Evolutionary conservation across 2,329 filamentous ascomycete species (phyloP).

Genomic region (Dothideomycetes sp.): DNA sequence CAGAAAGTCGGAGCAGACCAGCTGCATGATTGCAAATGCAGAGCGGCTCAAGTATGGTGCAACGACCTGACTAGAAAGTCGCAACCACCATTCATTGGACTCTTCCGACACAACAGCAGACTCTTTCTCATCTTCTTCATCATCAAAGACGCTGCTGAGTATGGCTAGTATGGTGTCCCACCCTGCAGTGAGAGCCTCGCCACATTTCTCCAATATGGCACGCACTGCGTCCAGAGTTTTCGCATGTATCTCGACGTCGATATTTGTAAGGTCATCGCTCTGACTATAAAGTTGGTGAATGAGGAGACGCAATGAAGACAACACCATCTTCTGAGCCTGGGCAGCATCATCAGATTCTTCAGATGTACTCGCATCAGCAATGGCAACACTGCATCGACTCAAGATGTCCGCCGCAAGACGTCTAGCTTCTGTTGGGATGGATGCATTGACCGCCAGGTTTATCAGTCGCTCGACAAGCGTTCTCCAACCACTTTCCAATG

Average conservation of each 20-base stretch:
- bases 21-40: constrained; percentile 78
- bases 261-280: constrained; percentile 15
- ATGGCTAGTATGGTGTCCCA: constrained; percentile 83
- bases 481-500: constrained; percentile 65
- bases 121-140: constrained; percentile 9
- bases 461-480: constrained; percentile 48
- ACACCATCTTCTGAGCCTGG: constrained; percentile 19
- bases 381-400: constrained; percentile 34
- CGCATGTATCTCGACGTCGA: constrained; percentile 49
- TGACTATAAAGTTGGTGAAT: constrained; percentile 24
- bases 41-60: constrained; percentile 71
- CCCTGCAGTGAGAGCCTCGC: constrained; percentile 69
- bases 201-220: constrained; percentile 75
- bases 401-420: constrained; percentile 39
- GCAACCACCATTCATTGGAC: constrained; percentile 14
- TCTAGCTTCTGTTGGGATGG: constrained; percentile 32
- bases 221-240: constrained; percentile 55
- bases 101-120: constrained; percentile 3
- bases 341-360: constrained; percentile 29
- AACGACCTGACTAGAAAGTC: constrained; percentile 24
- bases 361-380: constrained; percentile 41
- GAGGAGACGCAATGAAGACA: constrained; percentile 34
- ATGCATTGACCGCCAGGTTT: constrained; percentile 29
- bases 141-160: constrained; percentile 67
- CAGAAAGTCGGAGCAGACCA: constrained; percentile 92